Base-by-base conservation (phyloP, 2,329 filamentous ascomycete genomes). In the Aspergillus piperis region DNA sequence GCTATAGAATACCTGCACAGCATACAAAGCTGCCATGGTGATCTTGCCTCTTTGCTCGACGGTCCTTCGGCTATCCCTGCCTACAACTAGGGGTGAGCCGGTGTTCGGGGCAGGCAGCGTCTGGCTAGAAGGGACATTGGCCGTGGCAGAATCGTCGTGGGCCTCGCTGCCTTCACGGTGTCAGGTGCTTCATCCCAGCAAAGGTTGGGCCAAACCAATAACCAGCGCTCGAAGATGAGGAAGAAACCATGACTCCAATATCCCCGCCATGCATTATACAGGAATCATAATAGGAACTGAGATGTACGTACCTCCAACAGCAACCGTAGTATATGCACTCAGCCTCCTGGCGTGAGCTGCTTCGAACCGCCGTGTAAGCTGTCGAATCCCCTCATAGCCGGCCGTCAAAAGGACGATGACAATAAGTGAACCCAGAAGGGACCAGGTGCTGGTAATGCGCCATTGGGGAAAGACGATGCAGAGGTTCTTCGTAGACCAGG, bases 401-500 rank as follows among this genome's bases (percentile, higher is more conserved):
- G 92, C 91, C 36, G 90, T 90, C 65, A 99, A 82, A 62, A 90
- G 83, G 62, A 96, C 85, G 69, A 99, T 88, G 67, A 87, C 90
- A 67, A 95, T 70, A 62, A 99, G 88, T 27, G 94, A 96, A 71
- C 92, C 76, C 75, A 97, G 70, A 60, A 99, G 88, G 36, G 90
- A 90, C 55, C 85, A 71, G 3, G 88, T 88, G 62, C 88, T 88
- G 63, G 84, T 88, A 76, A 99, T 80, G 79, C 91, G 93, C 95
- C 95, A 99, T 78, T 88, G 87, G 69, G 84, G 85, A 83, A 98
- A 99, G 77, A 99, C 86, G 77, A 99, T 96, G 84, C 95, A 99
- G 66, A 99, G 91, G 79, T 98, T 90, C 59, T 84, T 86, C 2
- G 93, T 94, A 76, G 92, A 87, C 94, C 94, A 99, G 63, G 92